phyloP scores from a whole-genome alignment of 1,284 basidiomycete species.

The Ustilago loliicola region DNA sequence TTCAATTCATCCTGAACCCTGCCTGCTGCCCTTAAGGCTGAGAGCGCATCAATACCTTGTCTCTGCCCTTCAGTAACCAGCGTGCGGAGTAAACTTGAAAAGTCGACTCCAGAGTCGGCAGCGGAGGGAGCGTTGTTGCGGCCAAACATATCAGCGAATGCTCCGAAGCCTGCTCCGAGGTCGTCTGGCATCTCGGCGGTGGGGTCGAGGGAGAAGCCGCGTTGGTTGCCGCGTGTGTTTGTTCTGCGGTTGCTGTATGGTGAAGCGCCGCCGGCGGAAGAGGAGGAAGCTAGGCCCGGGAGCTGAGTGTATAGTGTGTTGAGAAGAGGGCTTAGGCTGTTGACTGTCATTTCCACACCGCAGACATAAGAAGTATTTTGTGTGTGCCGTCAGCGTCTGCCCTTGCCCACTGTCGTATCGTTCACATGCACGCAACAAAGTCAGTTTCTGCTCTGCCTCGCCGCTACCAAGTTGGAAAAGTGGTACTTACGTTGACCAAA shows the following conservation, averaged over 20 bases:
- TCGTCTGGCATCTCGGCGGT: conserved; percentile 28
- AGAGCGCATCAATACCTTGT: conserved; percentile 48
- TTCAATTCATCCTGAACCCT: conserved; percentile 45
- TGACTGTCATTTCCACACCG: conserved; percentile 17
- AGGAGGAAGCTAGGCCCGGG: conserved; percentile 20
- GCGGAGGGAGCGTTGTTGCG: conserved; percentile 2
- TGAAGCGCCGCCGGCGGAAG: conserved; percentile 5
- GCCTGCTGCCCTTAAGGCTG: conserved; percentile 41
- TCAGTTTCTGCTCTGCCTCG: not conserved
- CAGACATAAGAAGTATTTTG: not conserved
- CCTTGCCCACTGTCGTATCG: conserved; percentile 34
- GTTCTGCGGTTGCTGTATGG: conserved; percentile 19
- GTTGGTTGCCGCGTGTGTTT: conserved; percentile 18
- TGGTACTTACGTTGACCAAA: conserved; percentile 42
- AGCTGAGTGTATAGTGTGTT: conserved; percentile 48
- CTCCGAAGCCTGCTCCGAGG: conserved; percentile 33
- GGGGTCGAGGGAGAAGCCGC: conserved; percentile 23
- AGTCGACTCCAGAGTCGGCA: conserved; percentile 28
- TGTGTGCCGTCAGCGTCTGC: conserved; percentile 20
- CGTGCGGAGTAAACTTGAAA: conserved; percentile 30
- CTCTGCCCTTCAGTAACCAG: conserved; percentile 38
- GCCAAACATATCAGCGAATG: conserved; percentile 42
- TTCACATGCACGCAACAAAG: not conserved
- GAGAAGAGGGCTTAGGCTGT: conserved; percentile 36
- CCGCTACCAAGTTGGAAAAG: not conserved